Conservation (phyloP, 1,284 basidiomycete genomes). For the Coniophora puteana region DNA sequence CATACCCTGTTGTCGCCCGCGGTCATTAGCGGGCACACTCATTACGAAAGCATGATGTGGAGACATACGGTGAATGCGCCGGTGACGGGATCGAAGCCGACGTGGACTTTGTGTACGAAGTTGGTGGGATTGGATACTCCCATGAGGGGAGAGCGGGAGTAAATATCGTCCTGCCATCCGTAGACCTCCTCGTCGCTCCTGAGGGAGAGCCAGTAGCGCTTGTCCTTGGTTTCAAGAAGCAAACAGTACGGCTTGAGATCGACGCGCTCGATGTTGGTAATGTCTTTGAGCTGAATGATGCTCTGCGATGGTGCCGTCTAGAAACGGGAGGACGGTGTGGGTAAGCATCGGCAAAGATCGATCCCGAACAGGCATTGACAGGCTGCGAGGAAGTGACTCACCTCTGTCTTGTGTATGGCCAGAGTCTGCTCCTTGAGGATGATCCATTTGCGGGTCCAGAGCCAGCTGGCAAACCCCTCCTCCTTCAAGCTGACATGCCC, state of each 20-base stretch:
- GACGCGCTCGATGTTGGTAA: slow-evolving; percentile 85
- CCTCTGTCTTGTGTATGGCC: slow-evolving; percentile 91
- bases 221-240: slow-evolving; percentile 81
- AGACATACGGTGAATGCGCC: slow-evolving; percentile 84
- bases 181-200: slow-evolving; percentile 96
- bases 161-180: slow-evolving; percentile 96
- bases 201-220: slow-evolving; percentile 73
- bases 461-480: slow-evolving; percentile 86
- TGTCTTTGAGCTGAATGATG: slow-evolving; percentile 71
- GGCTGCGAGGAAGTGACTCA: slow-evolving; percentile 37
- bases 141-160: slow-evolving; percentile 88
- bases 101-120: slow-evolving; percentile 98
- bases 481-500: slow-evolving; percentile 85
- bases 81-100: slow-evolving; percentile 93
- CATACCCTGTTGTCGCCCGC: slow-evolving; percentile 62
- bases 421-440: slow-evolving; percentile 81
- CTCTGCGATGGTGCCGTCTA: slow-evolving; percentile 66
- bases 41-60: slow-evolving; percentile 3
- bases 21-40: no score
- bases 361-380: background rate
- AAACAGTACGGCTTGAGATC: slow-evolving; percentile 94
- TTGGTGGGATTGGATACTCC: slow-evolving; percentile 94
- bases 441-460: slow-evolving; percentile 93
- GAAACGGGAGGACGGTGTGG: slow-evolving; percentile 7
- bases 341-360: slow-evolving; percentile 4